Evolutionary conservation across 352 stramenopile species (phyloP), one percentile per base, ranked within the genome.

Genomic region (Phytopythium oedochilum): DNA sequence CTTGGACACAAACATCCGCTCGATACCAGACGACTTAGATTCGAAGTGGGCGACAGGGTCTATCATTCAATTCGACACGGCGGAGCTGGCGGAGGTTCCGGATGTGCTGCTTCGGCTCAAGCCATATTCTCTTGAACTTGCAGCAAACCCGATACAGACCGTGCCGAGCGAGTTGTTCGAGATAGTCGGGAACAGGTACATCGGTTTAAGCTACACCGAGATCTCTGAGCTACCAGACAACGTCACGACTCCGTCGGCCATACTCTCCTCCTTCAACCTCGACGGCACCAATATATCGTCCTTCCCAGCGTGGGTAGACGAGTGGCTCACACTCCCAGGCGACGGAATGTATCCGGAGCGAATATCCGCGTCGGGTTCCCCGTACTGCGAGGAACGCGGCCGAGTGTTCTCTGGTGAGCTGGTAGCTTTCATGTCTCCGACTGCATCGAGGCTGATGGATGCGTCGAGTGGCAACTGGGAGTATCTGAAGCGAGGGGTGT

Each of bases 301-400:
- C 9, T 65, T 71, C 25, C 60, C 55, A 23, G 39, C 60, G n/a
- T 71, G 60, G 64, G 49, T 68, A 9, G 64, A 71, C 7, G 50
- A 53, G 17, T 71, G 64, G 64, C 15, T 65, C 5, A 15, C 51
- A 10, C 9, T 26, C 8, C 45, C 51, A 38, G 55, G 53, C 39
- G 51, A 38, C n/a, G 53, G 50, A 40, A n/a, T 47, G 6, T 39
- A 38, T 1, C 15, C 40, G 14, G 54, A 46, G 17, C 64, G 54
- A 26, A 40, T 71, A 15, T 57, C 46, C 28, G 60, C 64, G 45
- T 35, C 60, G 15, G 42, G 45, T 12, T 62, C 60, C 7, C 23
- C 43, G 5, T 49, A 49, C 23, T 49, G 43, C 17, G 22, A 14
- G 11, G 43, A 49, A 14, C 43, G 43, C 23, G 43, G 12, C 1